Conservation (phyloP, 1,284 basidiomycete genomes). For the Cronartium ribicola region DNA sequence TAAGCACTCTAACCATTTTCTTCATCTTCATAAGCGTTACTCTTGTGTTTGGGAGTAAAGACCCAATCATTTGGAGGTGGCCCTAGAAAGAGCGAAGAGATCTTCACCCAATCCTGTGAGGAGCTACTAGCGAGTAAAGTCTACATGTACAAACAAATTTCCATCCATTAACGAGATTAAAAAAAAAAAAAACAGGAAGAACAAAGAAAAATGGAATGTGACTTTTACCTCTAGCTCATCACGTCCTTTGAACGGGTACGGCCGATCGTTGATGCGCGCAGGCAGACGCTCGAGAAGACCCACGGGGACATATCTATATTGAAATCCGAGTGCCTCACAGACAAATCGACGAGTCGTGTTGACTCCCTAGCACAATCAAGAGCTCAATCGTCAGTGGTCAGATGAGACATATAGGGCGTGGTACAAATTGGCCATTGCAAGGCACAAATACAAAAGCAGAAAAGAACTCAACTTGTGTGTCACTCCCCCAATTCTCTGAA, state of each 20-base stretch:
- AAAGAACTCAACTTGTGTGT: not conserved
- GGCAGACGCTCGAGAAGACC: conserved; percentile 49
- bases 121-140: conserved; percentile 75
- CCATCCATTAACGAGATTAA: not conserved
- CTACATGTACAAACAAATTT: conserved; percentile 50
- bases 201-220: not conserved
- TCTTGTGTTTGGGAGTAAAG: conserved; percentile 72
- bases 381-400: no score
- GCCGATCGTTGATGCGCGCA: conserved; percentile 77
- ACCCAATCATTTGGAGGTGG: conserved; percentile 59
- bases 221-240: conserved; percentile 61
- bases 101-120: conserved; percentile 87
- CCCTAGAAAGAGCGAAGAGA: conserved; percentile 89
- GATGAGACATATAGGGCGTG: no score
- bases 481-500: conserved; percentile 48
- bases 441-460: not conserved
- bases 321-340: conserved; percentile 49
- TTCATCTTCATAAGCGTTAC: conserved; percentile 61
- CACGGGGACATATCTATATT: conserved; percentile 8
- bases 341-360: conserved; percentile 91
- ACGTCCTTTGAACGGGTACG: conserved; percentile 67
- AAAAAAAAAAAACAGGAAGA: not conserved
- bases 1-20: conserved; percentile 52
- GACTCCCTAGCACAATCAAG: conserved; percentile 59
- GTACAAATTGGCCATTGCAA: no score